Base-by-base conservation (phyloP, 2,329 filamentous ascomycete genomes). In the Emydomyces testavorans region DNA sequence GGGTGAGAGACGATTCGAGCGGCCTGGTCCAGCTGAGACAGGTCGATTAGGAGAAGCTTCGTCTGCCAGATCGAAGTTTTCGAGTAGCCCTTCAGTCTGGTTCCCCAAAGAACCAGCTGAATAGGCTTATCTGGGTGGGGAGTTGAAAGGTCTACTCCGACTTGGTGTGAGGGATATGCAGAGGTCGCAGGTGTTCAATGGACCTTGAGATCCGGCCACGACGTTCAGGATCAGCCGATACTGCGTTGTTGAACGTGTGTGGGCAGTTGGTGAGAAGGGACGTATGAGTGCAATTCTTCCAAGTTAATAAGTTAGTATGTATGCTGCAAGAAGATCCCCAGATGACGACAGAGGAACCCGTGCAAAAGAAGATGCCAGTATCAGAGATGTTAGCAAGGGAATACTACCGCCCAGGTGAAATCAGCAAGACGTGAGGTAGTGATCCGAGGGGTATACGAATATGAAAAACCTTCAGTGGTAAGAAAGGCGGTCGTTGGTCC, bases 41-140 rank as follows among this genome's bases (percentile, higher is more conserved):
- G 69, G 65, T 66, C 63, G 65, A 65, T 69, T 66, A 64, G 69
- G 71, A 68, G 76, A 71, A 64, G 62, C 71, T 72, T 79, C 76
- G 78, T 83, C 76, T 76, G 82, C 82, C 82, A 85, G 82, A 75
- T 79, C 81, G 79, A 79, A 70, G 66, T 40, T 67, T 69, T 70
- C 69, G 58, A 59, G 59, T 59, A 67, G 65, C 65, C 61, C 61
- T 62, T 58, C 60, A 57, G 54, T 62, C 66, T 64, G 64, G 65
- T 63, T 67, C 66, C 62, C 57, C 56, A 52, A 42, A 66, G 65
- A 68, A 69, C 65, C 65, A 68, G 65, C 64, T 62, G 64, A 65
- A 62, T 61, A 68, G 64, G 67, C 59, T 60, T 45, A 39, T 47
- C 28, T 42, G 35, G 45, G 32, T 37, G 39, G 46, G 24, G 32